Base-by-base conservation (phyloP, 2,329 filamentous ascomycete genomes). In the Metarhizium sp. region DNA sequence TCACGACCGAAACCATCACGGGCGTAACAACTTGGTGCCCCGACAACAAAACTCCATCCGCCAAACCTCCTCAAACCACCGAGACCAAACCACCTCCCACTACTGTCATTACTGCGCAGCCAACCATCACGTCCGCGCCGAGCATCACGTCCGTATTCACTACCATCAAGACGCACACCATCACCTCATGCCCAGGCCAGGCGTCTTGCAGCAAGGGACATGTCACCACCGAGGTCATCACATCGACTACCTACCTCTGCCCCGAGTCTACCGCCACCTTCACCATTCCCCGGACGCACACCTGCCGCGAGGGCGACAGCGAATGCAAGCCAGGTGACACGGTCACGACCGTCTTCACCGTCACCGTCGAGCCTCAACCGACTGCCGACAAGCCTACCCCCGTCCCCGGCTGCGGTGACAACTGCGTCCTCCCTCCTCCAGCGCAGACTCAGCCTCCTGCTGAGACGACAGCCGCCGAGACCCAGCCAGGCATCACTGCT, bases 171-270 rank as follows among this genome's bases (percentile, higher is more conserved):
- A 73, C 79, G 65, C 71, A 78, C 63, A 84, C 80, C 67, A 71
- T 83, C 71, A 82, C 78, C 64, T 76, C 75, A 43, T 84, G 81
- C 74, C 74, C 72, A 49, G 75, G 80, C 50, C 74, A 75, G 54
- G 79, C 54, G 14, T 50, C 60, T 14, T 66, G 64, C 56, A 42
- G 48, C 56, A 61, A 62, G 55, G 61, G 59, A 48, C 49, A 56
- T 20, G 59, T 61, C 51, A 59, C 57, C 42, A 63, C 66, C 11
- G 60, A 67, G 53, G 57, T 66, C 7, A 34, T 66, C 13, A 59
- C 60, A 11, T 56, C 59, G 6, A 66, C 64, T 0, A 62, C 61
- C 13, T 53, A 58, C 7, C 50, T 61, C 2, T 59, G 59, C 50
- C 58, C 63, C 14, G 57, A 69, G 52, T 61, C 60, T 6, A 68